phyloP scores from a whole-genome alignment of 106 monocot species.

The Amphibolis antarctica region DNA sequence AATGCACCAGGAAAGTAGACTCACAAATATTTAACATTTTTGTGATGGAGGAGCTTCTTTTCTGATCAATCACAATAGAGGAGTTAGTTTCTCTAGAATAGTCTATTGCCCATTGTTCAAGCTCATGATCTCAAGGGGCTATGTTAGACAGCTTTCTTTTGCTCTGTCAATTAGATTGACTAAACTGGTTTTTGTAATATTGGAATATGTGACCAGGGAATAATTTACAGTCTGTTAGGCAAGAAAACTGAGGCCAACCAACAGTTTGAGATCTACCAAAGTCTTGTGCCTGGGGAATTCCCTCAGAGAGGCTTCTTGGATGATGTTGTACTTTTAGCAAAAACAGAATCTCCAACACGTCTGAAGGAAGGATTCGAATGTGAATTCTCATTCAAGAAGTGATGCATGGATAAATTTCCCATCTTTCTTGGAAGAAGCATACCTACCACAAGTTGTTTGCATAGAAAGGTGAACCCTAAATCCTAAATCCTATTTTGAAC shows the following conservation, averaged over 20 bases:
- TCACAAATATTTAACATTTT: too few species aligned
- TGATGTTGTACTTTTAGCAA: slow-evolving; percentile 51
- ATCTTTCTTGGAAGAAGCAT: background rate
- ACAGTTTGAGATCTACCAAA: slow-evolving; percentile 65
- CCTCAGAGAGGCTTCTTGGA: slow-evolving; percentile 66
- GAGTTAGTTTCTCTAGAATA: too few species aligned
- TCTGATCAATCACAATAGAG: too few species aligned
- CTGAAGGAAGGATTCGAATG: slow-evolving; percentile 31
- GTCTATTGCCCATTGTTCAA: too few species aligned
- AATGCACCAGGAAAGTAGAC: too few species aligned
- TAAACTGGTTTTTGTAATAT: too few species aligned
- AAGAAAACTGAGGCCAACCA: slow-evolving; percentile 70
- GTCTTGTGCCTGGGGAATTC: slow-evolving; percentile 75
- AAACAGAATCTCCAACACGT: slow-evolving; percentile 33
- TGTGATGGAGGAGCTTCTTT: too few species aligned
- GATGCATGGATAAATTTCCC: background rate
- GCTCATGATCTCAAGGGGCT: too few species aligned
- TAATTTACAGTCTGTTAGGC: slow-evolving; percentile 64
- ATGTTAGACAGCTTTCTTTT: too few species aligned
- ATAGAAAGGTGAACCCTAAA: background rate
- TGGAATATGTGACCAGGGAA: slow-evolving; percentile 33
- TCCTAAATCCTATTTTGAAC: too few species aligned
- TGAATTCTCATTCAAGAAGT: slow-evolving; percentile 16
- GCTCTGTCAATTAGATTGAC: too few species aligned
- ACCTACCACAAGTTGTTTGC: background rate